A percentile compares a stretch with the other conserved stretches of the same genome.
Conservation (phyloP, 306 rosid genomes). For the Oemleria cerasiformis region DNA sequence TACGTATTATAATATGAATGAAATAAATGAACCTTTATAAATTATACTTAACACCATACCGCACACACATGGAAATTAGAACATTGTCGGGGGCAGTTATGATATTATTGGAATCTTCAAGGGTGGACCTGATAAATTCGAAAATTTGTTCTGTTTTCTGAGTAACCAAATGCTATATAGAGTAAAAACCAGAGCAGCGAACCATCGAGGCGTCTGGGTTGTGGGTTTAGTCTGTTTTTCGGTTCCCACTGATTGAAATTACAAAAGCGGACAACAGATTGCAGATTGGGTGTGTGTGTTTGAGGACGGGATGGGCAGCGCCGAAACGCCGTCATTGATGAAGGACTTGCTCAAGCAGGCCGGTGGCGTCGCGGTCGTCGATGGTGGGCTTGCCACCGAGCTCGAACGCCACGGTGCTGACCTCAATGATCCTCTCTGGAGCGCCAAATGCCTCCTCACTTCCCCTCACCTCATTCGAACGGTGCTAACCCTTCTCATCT, state of each 20-base stretch:
- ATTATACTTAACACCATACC: too few species aligned
- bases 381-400: conserved; percentile 94
- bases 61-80: neutral
- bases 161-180: neutral
- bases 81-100: neutral
- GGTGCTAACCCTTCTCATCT: conserved; percentile 35
- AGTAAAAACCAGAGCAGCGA: neutral
- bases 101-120: neutral
- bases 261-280: neutral
- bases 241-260: neutral
- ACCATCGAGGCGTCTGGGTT: neutral
- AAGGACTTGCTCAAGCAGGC: conserved; percentile 49
- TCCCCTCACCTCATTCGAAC: conserved; percentile 75
- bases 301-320: conserved; percentile 10
- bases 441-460: conserved; percentile 82
- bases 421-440: conserved; percentile 93
- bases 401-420: conserved; percentile 90
- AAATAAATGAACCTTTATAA: too few species aligned
- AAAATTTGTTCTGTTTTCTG: neutral
- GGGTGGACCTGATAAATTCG: neutral
- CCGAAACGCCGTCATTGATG: conserved; percentile 38
- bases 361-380: conserved; percentile 67
- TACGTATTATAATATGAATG: too few species aligned
- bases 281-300: neutral
- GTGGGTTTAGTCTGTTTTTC: neutral